Evolutionary conservation across 2,329 filamentous ascomycete genomes (phyloP).

Genomic region (Fusarium equiseti): DNA sequence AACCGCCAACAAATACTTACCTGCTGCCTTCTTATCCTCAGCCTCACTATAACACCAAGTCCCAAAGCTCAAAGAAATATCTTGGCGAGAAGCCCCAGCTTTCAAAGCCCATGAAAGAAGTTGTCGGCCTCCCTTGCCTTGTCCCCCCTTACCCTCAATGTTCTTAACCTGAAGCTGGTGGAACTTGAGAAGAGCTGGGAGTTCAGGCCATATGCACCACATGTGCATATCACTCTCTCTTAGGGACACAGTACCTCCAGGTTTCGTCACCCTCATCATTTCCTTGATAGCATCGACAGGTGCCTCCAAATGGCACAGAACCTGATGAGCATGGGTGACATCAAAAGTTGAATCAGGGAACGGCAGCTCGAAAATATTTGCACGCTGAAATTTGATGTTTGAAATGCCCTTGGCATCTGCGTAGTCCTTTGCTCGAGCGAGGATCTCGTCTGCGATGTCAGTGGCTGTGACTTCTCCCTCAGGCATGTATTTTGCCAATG

Average conservation of each 20-base stretch:
- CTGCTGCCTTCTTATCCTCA: conserved; percentile 45
- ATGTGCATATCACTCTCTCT: conserved; percentile 49
- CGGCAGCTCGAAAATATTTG: conserved; percentile 51
- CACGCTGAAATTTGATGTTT: conserved; percentile 48
- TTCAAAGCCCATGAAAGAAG: conserved; percentile 47
- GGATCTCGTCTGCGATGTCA: conserved; percentile 50
- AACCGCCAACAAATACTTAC: conserved; percentile 23
- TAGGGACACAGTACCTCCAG: conserved; percentile 57
- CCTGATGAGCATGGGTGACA: conserved; percentile 58
- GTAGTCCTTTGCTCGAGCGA: conserved; percentile 44
- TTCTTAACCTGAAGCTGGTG: conserved; percentile 39
- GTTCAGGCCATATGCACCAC: conserved; percentile 49
- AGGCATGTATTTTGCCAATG: conserved; percentile 55
- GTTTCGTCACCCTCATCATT: conserved; percentile 58
- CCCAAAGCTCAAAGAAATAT: conserved; percentile 45
- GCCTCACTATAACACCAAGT: conserved; percentile 49
- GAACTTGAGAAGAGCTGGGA: conserved; percentile 42
- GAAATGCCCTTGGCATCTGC: conserved; percentile 40
- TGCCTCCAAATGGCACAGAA: conserved; percentile 56
- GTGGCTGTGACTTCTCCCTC: conserved; percentile 53
- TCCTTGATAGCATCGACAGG: conserved; percentile 53
- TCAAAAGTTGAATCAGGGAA: conserved; percentile 58
- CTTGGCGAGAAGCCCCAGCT: conserved; percentile 41
- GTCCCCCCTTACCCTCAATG: conserved; percentile 44
- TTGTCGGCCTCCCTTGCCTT: conserved; percentile 45